Evolutionary conservation across 2,329 filamentous ascomycete genomes (phyloP).

Genomic region (Bipolaris cookei): DNA sequence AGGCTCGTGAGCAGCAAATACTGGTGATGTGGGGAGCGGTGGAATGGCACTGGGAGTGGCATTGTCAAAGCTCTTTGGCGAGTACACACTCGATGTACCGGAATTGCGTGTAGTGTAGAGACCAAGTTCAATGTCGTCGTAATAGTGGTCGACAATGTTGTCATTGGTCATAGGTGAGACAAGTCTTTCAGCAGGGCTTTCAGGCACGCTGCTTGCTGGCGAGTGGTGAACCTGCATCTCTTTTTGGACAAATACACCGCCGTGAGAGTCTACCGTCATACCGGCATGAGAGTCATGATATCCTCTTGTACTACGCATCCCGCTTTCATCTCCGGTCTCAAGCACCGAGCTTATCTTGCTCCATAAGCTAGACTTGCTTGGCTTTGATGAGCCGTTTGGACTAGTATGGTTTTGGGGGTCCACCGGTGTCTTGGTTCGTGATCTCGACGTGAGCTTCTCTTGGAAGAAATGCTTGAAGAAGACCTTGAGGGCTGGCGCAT

Average conservation of each 20-base stretch:
- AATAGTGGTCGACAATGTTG: slow-evolving; percentile 16
- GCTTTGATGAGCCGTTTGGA: not conserved
- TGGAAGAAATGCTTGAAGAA: slow-evolving; percentile 43
- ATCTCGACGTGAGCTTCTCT: slow-evolving; percentile 25
- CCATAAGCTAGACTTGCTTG: slow-evolving; percentile 8
- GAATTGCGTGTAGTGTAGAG: slow-evolving; percentile 24
- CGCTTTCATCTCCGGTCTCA: slow-evolving; percentile 7
- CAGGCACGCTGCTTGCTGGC: slow-evolving; percentile 5
- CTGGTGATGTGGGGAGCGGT: slow-evolving; percentile 19
- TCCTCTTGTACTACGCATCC: slow-evolving; percentile 20
- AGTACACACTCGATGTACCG: slow-evolving; percentile 13
- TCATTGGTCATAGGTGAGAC: not conserved
- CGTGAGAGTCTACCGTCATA: slow-evolving; percentile 29
- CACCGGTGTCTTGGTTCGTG: slow-evolving; percentile 6
- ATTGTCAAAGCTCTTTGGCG: slow-evolving; percentile 8
- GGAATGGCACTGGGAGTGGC: slow-evolving; percentile 27
- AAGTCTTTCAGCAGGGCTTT: not conserved
- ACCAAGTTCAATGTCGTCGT: slow-evolving; percentile 37
- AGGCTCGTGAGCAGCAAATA: not conserved
- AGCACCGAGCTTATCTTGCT: slow-evolving; percentile 19
- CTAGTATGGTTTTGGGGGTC: not conserved
- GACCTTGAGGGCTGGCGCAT: slow-evolving; percentile 41
- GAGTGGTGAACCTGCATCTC: slow-evolving; percentile 23
- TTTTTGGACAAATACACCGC: slow-evolving; percentile 28
- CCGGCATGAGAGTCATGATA: slow-evolving; percentile 34